Evolutionary conservation across 139 green algal genomes (phyloP).

Genomic region (Picochlorum sp.): DNA sequence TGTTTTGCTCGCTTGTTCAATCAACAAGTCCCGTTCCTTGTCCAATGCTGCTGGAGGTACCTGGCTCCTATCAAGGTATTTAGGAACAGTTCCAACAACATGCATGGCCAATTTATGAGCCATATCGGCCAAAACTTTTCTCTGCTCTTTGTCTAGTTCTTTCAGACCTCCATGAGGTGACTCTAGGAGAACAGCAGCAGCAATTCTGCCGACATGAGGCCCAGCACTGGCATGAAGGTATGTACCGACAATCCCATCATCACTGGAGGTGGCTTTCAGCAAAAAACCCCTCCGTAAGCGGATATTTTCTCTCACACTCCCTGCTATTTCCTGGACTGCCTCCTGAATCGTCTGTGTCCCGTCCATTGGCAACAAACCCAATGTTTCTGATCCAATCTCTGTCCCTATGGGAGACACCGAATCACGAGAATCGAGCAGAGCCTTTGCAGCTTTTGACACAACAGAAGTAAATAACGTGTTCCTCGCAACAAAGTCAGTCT

Average conservation of each 20-base stretch:
- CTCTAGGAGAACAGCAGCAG: constrained; percentile 33
- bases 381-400: not conserved
- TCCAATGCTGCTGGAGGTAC: constrained; percentile 46
- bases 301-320: constrained; percentile 73
- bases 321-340: constrained; percentile 47
- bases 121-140: constrained; percentile 21
- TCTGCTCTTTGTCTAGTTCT: not conserved
- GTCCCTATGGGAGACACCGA: too few relatives aligned
- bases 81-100: constrained; percentile 56
- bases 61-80: constrained; percentile 35
- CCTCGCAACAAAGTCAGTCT: constrained; percentile 91
- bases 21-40: constrained; percentile 34
- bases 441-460: constrained; percentile 47
- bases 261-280: constrained; percentile 7
- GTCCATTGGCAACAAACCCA: constrained; percentile 6
- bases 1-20: constrained; percentile 30
- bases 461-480: constrained; percentile 72
- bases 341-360: constrained; percentile 29
- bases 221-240: constrained; percentile 55
- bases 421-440: constrained; percentile 27
- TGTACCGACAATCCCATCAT: constrained; percentile 32
- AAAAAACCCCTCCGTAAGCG: constrained; percentile 52
- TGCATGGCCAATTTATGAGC: constrained; percentile 55
- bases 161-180: not conserved
- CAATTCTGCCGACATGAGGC: constrained; percentile 49